Evolutionary conservation across 1,139 yeast species (phyloP), one percentile per base, ranked within the genome.

Genomic region (Kodamaea sp.): DNA sequence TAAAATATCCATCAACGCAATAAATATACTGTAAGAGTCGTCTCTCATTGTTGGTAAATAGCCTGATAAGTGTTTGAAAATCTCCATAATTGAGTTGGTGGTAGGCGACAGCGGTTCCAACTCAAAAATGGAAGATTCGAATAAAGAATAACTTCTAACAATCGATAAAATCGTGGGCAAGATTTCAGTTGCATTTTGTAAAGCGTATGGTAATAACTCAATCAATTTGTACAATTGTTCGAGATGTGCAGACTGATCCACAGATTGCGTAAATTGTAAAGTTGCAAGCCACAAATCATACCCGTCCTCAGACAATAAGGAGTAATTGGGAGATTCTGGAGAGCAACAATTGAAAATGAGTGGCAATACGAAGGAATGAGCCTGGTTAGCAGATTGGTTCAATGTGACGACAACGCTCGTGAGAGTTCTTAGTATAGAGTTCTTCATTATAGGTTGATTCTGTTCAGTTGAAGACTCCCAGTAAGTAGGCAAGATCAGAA

Each of bases 301-400:
- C 0, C 95, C 97, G 58, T 92, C 98, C 51, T 92, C 97, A 19
- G 84, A 70, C 8, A 92, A 58, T 33, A 86, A 66, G 2, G 81
- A 66, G 44, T 81, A 81, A 36, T 70, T 68, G 22, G 78, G 80
- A 1, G 89, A 76, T 4, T 62, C 50, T 7, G 80, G 80, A 3
- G 58, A 39, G 43, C 88, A 81, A 45, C 95, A 82, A 26, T 83
- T 75, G 12, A 66, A 64, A 22, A 90, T 70, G 37, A 87, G 66
- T 1, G 95, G 94, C 11, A 86, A 48, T 0, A 86, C 76, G 26
- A 87, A 71, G 5, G 73, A 59, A 66, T 85, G 80, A 13, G 90
- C 76, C 28, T 70, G 65, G 7, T 57, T 48, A 0, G 95, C 82
- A 34, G 78, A 68, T 7, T 68, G 69, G 41, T 83, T 83, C 38